Base-by-base conservation (phyloP, 768 basidiomycete species). In the Psilocybe subaeruginosa region DNA sequence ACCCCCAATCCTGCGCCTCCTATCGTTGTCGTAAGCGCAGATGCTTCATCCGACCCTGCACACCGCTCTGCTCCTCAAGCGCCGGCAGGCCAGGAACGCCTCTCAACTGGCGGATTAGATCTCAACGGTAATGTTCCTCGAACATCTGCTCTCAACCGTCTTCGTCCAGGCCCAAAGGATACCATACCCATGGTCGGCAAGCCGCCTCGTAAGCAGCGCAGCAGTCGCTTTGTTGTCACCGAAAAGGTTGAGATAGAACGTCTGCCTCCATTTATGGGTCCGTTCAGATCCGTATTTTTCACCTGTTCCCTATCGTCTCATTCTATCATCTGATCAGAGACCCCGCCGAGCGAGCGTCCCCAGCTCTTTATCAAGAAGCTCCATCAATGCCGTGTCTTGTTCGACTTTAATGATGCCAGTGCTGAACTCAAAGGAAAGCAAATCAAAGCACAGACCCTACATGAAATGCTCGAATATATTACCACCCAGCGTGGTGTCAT, bases 391-490 rank as follows among this genome's bases (percentile, higher is more conserved):
- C 89, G 92, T 58, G 95, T 98, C 64, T 79, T 99, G 45, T 99
- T 99, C 75, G 97, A 99, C 78, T 99, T 99, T 77, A 99, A 98
- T 72, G 97, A 99, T 73, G 92, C 95, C 49, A 96, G 92, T 69
- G 83, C 92, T 30, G 97, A 99, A 69, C 85, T 99, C 70, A 92
- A 91, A 75, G 96, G 95, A 66, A 99, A 99, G 79, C 97, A 98
- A 76, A 92, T 99, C 78, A 99, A 99, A 81, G 93, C 96, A 2
- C 95, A 97, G 75, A 94, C 97, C 12, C 78, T 99, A 63, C 93
- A 97, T 66, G 97, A 99, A 79, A 93, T 99, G 93, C 83, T 99
- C 72, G 97, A 99, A 72, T 99, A 98, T 73, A 97, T 99, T 76
- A 98, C 96, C 60, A 94, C 93, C 30, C 95, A 97, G 74, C 87